Conservation (phyloP, 352 stramenopile genomes). For the Phytopythium helicoides region DNA sequence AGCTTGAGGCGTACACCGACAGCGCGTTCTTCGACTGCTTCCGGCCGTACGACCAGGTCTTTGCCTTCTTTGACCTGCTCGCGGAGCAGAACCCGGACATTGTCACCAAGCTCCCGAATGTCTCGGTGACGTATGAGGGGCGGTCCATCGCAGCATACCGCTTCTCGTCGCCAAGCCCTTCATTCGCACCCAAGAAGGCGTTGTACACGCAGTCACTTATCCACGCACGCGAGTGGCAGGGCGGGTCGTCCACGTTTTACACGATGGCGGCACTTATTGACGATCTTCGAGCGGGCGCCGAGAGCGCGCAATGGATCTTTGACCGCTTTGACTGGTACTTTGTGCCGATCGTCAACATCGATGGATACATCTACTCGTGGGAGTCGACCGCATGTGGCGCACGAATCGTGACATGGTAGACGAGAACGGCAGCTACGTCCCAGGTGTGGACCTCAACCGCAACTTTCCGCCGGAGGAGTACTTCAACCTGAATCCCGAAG, state of each 20-base stretch:
- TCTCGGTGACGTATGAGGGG: conserved; percentile 53
- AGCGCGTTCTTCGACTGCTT: conserved; percentile 77
- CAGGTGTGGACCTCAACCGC: conserved; percentile 72
- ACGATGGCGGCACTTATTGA: conserved; percentile 42
- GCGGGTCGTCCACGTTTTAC: conserved; percentile 42
- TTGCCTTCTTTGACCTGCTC: conserved; percentile 57
- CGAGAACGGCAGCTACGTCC: conserved; percentile 23
- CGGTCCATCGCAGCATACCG: conserved; percentile 58
- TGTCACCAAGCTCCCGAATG: conserved; percentile 48
- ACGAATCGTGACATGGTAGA: conserved; percentile 46
- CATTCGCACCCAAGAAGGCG: conserved; percentile 20
- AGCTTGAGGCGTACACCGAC: conserved; percentile 27
- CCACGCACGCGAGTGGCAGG: conserved; percentile 58
- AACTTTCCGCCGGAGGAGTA: conserved; percentile 65
- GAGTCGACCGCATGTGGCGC: conserved; percentile 62
- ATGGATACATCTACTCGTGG: conserved; percentile 78
- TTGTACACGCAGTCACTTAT: conserved; percentile 69
- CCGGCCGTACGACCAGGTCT: conserved; percentile 54
- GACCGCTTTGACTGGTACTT: conserved; percentile 75
- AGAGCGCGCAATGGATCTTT: conserved; percentile 18
- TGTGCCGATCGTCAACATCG: conserved; percentile 75
- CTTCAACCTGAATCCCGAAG: conserved; percentile 43
- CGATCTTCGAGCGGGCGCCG: conserved; percentile 24
- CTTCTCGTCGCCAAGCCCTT: conserved; percentile 34
- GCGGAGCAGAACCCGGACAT: conserved; percentile 37